A percentile compares a stretch with the other conserved stretches of the same genome.
These are phyloP conservation scores for Rubia peregrina DNA, from an alignment of 305 asterid genomes.

Conservation along the genomic window DNA sequence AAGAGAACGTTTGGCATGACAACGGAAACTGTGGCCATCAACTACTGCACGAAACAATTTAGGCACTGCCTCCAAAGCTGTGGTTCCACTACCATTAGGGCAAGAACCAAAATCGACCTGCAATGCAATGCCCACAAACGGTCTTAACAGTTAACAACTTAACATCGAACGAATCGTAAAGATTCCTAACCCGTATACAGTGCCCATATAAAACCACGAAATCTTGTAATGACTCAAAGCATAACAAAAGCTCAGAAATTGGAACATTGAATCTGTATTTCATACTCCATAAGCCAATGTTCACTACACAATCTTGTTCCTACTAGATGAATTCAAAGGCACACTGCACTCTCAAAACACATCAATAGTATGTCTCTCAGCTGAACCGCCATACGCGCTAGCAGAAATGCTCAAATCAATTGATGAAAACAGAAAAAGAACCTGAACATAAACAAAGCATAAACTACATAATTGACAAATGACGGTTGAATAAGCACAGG, in stretches of 20 bases:
- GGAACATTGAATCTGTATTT: not conserved
- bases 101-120: slow-evolving; percentile 58
- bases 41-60: slow-evolving; percentile 34
- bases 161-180: not conserved
- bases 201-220: not conserved
- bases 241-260: not conserved
- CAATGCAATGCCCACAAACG: slow-evolving; percentile 10
- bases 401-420: not conserved
- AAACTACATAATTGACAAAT: not conserved
- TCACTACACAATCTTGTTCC: not conserved
- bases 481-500: not conserved
- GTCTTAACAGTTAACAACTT: not conserved
- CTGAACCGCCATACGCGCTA: not conserved
- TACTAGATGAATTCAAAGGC: not conserved
- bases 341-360: not conserved
- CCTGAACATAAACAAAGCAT: not conserved
- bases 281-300: not conserved
- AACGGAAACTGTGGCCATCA: slow-evolving; percentile 30
- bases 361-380: not conserved
- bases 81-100: slow-evolving; percentile 38
- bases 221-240: not conserved
- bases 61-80: slow-evolving; percentile 27
- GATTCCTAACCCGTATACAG: slow-evolving; percentile 6
- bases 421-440: not conserved
- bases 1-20: slow-evolving; percentile 52